phyloP scores from a whole-genome alignment of 2,329 filamentous ascomycete species.

The Blastomyces gilchristii region DNA sequence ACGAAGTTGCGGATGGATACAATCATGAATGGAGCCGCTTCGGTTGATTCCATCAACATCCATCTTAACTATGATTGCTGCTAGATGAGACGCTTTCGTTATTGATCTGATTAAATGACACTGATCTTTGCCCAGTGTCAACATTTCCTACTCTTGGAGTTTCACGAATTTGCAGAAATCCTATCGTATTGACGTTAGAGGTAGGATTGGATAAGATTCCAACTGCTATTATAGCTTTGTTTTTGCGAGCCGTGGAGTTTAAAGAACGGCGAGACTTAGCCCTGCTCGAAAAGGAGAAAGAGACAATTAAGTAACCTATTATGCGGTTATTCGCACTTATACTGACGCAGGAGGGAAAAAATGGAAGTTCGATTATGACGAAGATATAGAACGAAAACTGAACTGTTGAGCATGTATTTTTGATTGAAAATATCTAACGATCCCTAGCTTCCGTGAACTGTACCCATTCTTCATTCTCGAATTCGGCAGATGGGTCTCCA shows the following conservation, averaged over 20 bases:
- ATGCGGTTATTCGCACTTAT: neutral
- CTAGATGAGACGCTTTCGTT: neutral
- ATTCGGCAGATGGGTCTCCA: constrained; percentile 2
- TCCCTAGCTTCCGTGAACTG: neutral
- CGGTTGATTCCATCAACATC: neutral
- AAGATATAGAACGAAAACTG: neutral
- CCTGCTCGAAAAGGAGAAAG: neutral
- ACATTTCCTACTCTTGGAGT: neutral
- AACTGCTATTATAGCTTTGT: neutral
- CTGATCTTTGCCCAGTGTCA: neutral
- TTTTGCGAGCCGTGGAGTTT: neutral
- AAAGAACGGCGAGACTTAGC: neutral
- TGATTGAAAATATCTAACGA: neutral
- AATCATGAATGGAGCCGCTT: neutral
- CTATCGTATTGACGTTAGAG: neutral
- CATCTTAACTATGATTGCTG: neutral
- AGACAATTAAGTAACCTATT: neutral
- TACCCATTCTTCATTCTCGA: neutral
- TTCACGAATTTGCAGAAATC: neutral
- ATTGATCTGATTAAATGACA: neutral
- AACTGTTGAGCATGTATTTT: neutral
- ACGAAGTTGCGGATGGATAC: neutral
- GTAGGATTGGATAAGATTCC: neutral
- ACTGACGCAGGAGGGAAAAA: neutral
- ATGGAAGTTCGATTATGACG: neutral